phyloP scores from a whole-genome alignment of 2,329 filamentous ascomycete genomes.

The Aspergillus fischeri region DNA sequence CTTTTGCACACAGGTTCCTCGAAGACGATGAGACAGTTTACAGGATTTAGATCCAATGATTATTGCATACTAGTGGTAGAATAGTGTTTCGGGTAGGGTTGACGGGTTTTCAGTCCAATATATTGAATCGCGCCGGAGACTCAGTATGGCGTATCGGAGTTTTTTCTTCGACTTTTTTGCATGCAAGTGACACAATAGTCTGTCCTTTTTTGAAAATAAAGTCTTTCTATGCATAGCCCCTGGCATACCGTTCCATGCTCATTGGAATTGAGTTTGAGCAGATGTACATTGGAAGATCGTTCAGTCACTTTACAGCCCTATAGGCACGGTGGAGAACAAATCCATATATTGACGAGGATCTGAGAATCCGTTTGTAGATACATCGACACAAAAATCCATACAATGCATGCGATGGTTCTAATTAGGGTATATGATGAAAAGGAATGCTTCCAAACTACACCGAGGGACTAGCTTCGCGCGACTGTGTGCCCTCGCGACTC shows the following conservation, averaged over 20 bases:
- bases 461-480: background rate
- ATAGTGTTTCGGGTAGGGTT: background rate
- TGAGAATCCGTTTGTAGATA: background rate
- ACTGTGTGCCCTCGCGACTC: slow-evolving; percentile 23
- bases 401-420: slow-evolving; percentile 1
- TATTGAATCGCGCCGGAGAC: background rate
- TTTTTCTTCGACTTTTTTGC: slow-evolving; percentile 1
- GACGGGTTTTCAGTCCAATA: slow-evolving; percentile 1
- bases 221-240: background rate
- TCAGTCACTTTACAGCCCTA: background rate
- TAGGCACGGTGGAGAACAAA: background rate
- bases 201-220: background rate
- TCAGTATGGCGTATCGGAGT: slow-evolving; percentile 5
- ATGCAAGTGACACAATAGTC: slow-evolving; percentile 3
- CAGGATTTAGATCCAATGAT: slow-evolving; percentile 53
- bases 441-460: background rate
- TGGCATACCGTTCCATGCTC: background rate
- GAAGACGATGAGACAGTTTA: slow-evolving; percentile 61
- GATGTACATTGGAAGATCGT: background rate
- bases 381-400: slow-evolving; percentile 5
- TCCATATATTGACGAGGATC: background rate
- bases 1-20: slow-evolving; percentile 35
- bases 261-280: background rate
- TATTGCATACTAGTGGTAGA: background rate
- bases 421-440: slow-evolving; percentile 8